phyloP scores from a whole-genome alignment of 2,329 filamentous ascomycete genomes.

The Botrytis fragariae region DNA sequence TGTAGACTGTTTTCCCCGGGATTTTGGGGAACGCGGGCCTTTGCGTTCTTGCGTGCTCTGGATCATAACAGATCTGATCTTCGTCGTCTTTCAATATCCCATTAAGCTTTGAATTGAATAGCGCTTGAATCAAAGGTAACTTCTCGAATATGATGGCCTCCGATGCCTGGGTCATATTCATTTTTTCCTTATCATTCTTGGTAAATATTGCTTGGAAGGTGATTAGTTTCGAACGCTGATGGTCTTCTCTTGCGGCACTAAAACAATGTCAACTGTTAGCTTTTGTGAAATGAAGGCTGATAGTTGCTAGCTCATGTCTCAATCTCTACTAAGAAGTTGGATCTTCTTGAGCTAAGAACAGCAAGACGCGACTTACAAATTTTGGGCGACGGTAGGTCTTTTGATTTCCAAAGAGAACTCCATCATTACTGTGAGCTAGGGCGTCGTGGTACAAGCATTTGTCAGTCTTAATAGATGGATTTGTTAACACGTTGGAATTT shows the following conservation, averaged over 20 bases:
- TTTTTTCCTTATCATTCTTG: not conserved
- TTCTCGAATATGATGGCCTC: not conserved
- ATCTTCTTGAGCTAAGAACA: not conserved
- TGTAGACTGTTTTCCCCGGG: not conserved
- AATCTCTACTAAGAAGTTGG: not conserved
- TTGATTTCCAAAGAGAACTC: not conserved
- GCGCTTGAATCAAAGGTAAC: not conserved
- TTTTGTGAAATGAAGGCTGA: no score
- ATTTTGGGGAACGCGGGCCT: not conserved
- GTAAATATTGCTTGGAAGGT: not conserved
- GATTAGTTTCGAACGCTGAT: not conserved
- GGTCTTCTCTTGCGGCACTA: not conserved
- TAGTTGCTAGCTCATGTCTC: not conserved
- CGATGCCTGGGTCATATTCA: not conserved
- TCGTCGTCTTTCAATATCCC: not conserved
- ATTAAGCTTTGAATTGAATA: not conserved
- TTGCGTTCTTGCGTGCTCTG: not conserved
- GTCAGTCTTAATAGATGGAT: not conserved
- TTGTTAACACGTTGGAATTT: not conserved
- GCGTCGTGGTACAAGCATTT: not conserved
- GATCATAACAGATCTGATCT: not conserved
- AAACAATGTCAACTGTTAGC: not conserved
- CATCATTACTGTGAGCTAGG: not conserved
- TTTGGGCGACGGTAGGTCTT: not conserved
- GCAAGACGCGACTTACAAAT: not conserved